phyloP scores from a whole-genome alignment of 257 asterid genomes.

The Linaria vulgaris region DNA sequence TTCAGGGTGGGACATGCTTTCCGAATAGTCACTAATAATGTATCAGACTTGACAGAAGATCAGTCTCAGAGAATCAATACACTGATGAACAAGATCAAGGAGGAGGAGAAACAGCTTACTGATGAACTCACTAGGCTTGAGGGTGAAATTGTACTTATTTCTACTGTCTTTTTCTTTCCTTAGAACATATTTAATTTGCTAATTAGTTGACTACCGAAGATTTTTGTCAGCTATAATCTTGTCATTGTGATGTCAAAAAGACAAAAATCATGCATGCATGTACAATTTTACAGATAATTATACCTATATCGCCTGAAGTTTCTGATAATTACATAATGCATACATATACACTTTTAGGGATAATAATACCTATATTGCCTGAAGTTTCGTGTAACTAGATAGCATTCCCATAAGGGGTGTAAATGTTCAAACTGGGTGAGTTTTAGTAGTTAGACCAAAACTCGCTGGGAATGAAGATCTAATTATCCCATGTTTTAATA shows the following conservation, averaged over 20 bases:
- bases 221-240: neutral
- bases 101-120: constrained; percentile 24
- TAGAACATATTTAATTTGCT: too few species aligned
- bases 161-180: too few species aligned
- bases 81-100: constrained; percentile 24
- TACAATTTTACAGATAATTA: too few species aligned
- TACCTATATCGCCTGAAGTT: too few species aligned
- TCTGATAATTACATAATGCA: too few species aligned
- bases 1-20: constrained; percentile 31
- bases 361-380: neutral
- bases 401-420: neutral
- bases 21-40: constrained; percentile 20
- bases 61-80: constrained; percentile 28
- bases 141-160: constrained; percentile 24
- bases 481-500: too few species aligned
- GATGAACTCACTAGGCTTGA: constrained; percentile 33
- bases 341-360: neutral
- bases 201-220: too few species aligned
- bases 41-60: constrained; percentile 30
- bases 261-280: neutral
- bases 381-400: neutral
- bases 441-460: neutral
- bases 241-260: neutral
- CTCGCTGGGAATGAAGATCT: neutral
- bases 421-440: too few species aligned